These are phyloP conservation scores for Umbelopsis sp. DNA, from an alignment of 371 early-diverging fungal genomes.

Conservation along the genomic window DNA sequence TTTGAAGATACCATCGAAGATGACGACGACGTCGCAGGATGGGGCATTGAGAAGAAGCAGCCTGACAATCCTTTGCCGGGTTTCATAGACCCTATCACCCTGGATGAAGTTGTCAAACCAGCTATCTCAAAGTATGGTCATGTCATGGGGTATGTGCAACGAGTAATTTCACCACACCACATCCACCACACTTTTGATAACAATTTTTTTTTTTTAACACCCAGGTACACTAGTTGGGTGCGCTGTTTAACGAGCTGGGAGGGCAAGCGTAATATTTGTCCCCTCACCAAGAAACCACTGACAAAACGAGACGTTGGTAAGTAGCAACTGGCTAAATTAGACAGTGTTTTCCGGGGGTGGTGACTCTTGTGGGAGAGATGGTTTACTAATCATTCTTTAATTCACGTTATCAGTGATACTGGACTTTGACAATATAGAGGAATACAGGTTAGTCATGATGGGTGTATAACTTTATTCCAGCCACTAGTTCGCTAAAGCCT, in stretches of 20 bases:
- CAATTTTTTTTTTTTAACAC: background rate
- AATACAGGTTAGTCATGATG: conserved; percentile 59
- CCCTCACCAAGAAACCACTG: conserved; percentile 90
- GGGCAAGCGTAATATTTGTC: conserved; percentile 86
- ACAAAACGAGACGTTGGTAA: conserved; percentile 83
- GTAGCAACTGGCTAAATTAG: background rate
- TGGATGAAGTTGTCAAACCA: conserved; percentile 89
- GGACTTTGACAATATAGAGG: conserved; percentile 84
- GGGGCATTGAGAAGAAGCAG: conserved; percentile 34
- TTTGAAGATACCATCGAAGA: conserved; percentile 27
- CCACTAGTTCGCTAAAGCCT: background rate
- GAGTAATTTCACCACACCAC: too few species aligned
- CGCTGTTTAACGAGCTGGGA: conserved; percentile 84
- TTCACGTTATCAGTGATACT: conserved; percentile 56
- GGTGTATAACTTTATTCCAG: conserved; percentile 2
- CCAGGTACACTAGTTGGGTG: conserved; percentile 89
- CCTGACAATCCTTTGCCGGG: conserved; percentile 85
- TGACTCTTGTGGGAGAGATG: background rate
- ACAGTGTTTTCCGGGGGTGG: too few species aligned
- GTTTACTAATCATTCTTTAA: background rate
- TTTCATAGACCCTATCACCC: conserved; percentile 91
- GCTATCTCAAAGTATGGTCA: conserved; percentile 96
- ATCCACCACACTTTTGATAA: too few species aligned
- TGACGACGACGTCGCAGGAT: conserved; percentile 30
- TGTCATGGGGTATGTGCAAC: conserved; percentile 79